phyloP scores from a whole-genome alignment of 1,284 basidiomycete species.

The Ustilago bromivora region DNA sequence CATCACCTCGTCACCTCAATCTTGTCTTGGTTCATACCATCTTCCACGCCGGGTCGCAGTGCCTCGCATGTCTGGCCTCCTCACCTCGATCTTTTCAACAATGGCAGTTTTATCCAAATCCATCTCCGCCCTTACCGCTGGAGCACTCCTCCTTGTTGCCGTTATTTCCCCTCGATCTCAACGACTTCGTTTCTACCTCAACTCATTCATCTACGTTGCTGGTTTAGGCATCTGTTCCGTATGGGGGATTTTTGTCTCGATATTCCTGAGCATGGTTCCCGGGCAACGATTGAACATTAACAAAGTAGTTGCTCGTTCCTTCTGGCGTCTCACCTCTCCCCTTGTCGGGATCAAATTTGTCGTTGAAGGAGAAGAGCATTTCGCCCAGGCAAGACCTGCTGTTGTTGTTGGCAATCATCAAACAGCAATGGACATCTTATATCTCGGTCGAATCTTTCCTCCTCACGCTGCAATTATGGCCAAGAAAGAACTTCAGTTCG shows the following conservation, averaged over 20 bases:
- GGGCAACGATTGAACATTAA: conserved; percentile 83
- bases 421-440: conserved; percentile 69
- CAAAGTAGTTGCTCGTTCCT: conserved; percentile 84
- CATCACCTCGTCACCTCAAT: no score
- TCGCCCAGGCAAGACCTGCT: conserved; percentile 75
- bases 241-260: conserved; percentile 80
- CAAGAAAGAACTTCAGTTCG: conserved; percentile 89
- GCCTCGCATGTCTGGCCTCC: not conserved
- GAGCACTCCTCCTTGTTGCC: conserved; percentile 55
- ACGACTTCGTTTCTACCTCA: conserved; percentile 61
- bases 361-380: conserved; percentile 87
- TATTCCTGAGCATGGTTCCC: conserved; percentile 79
- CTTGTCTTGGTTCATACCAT: no score
- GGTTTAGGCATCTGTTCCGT: conserved; percentile 80
- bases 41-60: no score
- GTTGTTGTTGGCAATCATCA: conserved; percentile 94
- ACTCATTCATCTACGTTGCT: conserved; percentile 76
- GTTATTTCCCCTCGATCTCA: conserved; percentile 60
- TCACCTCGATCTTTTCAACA: not conserved
- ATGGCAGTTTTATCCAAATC: conserved; percentile 60
- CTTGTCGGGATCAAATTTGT: conserved; percentile 79
- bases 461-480: conserved; percentile 87
- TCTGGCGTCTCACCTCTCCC: conserved; percentile 80
- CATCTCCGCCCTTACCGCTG: conserved; percentile 48
- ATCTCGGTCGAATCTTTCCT: conserved; percentile 88